Evolutionary conservation across 768 basidiomycete genomes (phyloP), one percentile per base, ranked within the genome.

Genomic region (Glaciozyma martinii): DNA sequence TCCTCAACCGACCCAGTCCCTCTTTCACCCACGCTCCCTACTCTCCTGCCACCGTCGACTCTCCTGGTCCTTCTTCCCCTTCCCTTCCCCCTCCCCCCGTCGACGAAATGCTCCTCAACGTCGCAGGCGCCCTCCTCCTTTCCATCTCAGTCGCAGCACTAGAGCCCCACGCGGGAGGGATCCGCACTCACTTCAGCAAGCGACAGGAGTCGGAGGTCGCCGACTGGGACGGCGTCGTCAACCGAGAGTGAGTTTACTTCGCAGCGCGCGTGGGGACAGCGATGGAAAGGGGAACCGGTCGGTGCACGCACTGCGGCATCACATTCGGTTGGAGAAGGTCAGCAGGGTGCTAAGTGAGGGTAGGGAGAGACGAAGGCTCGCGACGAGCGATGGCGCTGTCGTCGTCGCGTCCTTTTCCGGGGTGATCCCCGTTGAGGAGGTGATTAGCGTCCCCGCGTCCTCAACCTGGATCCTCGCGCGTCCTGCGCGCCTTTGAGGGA

Each of bases 141-240:
- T 40, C 37, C 37, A 6, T 40, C 37, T 12, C 37, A 8, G 37
- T 40, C 37, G 37, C 37, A 40, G 37, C 37, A 13, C 37, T 40
- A 6, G 37, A 40, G 37, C 37, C 37, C 37, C 37, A 40, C 37
- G 37, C 10, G 10, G 37, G 37, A 40, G 37, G 37, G 12, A 12
- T 12, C 37, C 37, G 37, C 37, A 40, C 37, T 3, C 67, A 67
- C 56, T 55, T 60, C 19, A 58, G 61, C 66, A 29, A 49, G 27
- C 65, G 62, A 42, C 56, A 63, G 16, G 65, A 65, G 67, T 49
- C 46, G 15, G 67, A 68, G 49, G 46, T 68, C 27, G 42, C 63
- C 5, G 40, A 37, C 18, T 60, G 33, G 8, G 13, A 54, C 16
- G 67, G 67, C 27, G 67, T 62, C n/a, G 67, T 68, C 57, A 68